These are phyloP conservation scores for Leptographium flavum DNA, from an alignment of 2,329 filamentous ascomycete species.

Conservation along the genomic window DNA sequence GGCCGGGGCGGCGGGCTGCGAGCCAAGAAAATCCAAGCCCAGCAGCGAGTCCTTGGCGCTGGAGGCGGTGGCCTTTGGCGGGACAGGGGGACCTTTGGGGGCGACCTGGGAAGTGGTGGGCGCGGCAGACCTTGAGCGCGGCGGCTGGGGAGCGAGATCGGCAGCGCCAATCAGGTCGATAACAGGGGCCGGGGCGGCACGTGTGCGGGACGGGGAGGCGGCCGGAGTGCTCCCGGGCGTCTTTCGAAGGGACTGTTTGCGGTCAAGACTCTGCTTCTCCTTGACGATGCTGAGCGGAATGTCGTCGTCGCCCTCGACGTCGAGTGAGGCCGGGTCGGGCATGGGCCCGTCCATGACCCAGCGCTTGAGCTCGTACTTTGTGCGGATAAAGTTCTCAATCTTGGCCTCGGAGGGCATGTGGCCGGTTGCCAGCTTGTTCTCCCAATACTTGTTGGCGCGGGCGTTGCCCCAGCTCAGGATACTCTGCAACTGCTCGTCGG, in stretches of 20 bases:
- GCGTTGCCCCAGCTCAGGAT: constrained; percentile 92
- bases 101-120: constrained; percentile 44
- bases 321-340: constrained; percentile 80
- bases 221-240: constrained; percentile 29
- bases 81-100: constrained; percentile 48
- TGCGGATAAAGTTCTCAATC: constrained; percentile 99
- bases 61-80: constrained; percentile 38
- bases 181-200: constrained; percentile 17
- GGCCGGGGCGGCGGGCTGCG: constrained; percentile 52
- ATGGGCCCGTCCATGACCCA: constrained; percentile 98
- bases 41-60: constrained; percentile 78
- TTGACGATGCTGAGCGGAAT: constrained; percentile 49
- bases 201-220: constrained; percentile 5
- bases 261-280: constrained; percentile 50
- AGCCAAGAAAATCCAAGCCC: constrained; percentile 83
- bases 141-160: constrained; percentile 33
- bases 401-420: constrained; percentile 93
- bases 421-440: constrained; percentile 78
- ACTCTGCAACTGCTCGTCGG: constrained; percentile 91
- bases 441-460: constrained; percentile 98
- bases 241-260: constrained; percentile 47
- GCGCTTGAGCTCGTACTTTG: constrained; percentile 96
- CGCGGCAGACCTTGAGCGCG: constrained; percentile 63
- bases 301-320: constrained; percentile 76
- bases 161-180: constrained; percentile 72